phyloP scores from a whole-genome alignment of 2,329 filamentous ascomycete species.

The Lachnellula suecica region DNA sequence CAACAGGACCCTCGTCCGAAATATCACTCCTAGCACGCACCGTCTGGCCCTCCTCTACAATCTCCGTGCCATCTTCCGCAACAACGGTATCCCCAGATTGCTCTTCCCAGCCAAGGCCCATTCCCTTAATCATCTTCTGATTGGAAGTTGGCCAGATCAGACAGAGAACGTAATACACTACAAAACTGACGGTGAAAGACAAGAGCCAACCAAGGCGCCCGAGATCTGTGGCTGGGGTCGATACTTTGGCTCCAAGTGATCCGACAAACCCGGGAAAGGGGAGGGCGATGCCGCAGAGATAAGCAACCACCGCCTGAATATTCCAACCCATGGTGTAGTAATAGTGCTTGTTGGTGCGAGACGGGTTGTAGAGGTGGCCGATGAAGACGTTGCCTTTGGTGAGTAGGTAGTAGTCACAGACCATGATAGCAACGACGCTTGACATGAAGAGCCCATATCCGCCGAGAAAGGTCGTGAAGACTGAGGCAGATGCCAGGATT shows the following conservation, averaged over 20 bases:
- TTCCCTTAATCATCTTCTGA: conserved; percentile 35
- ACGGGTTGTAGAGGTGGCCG: conserved; percentile 33
- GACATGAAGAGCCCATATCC: no score
- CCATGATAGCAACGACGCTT: no score
- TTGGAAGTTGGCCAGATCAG: conserved; percentile 38
- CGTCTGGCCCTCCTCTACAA: conserved; percentile 17
- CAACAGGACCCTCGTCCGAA: background rate
- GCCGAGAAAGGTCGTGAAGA: no score
- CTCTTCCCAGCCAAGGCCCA: conserved; percentile 32
- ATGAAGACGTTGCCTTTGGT: conserved; percentile 37
- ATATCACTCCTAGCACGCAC: conserved; percentile 9
- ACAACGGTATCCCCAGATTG: conserved; percentile 19
- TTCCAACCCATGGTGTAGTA: conserved; percentile 36
- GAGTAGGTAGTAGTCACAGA: conserved; percentile 37
- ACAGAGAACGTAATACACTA: conserved; percentile 37
- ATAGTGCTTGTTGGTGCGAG: conserved; percentile 32
- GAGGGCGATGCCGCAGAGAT: conserved; percentile 33
- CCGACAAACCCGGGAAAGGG: conserved; percentile 37
- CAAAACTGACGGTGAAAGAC: conserved; percentile 33
- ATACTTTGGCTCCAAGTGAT: conserved; percentile 33
- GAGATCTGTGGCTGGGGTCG: conserved; percentile 31
- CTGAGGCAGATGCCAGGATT: no score
- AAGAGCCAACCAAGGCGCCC: conserved; percentile 37
- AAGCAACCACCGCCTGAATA: conserved; percentile 36
- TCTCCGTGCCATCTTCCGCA: conserved; percentile 27